Percentiles rank a stretch among this genome's conserved stretches.
phyloP scores from a whole-genome alignment of 2,329 filamentous ascomycete species.

The Arthrobotrys megalospora region DNA sequence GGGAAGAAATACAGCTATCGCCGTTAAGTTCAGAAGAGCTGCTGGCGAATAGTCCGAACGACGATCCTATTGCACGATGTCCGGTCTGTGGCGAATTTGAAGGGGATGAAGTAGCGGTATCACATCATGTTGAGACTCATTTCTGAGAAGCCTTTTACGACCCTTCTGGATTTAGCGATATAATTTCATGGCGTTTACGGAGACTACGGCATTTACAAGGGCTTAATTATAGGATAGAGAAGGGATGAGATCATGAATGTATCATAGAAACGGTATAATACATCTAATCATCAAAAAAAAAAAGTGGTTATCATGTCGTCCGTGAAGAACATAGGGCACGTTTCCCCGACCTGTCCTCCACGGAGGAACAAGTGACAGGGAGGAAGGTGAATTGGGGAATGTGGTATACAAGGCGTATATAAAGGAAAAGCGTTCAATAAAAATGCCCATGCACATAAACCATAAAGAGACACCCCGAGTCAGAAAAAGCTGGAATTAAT shows the following conservation, averaged over 20 bases:
- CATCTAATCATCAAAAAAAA: constrained; percentile 55
- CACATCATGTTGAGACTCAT: constrained; percentile 76
- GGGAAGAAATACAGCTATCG: constrained; percentile 31
- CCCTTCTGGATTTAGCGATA: constrained; percentile 11
- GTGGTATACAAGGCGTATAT: constrained; percentile 56
- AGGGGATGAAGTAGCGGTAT: constrained; percentile 78
- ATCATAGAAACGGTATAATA: constrained; percentile 49
- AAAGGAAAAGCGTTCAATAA: constrained; percentile 38
- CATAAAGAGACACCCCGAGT: constrained; percentile 52
- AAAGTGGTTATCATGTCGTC: constrained; percentile 22
- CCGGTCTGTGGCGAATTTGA: constrained; percentile 78
- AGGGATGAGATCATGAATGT: constrained; percentile 25
- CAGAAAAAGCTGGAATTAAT: constrained; percentile 52
- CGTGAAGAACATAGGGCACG: constrained; percentile 8
- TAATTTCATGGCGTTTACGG: background rate
- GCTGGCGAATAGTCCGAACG: constrained; percentile 49
- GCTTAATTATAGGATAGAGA: background rate
- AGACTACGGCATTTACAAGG: background rate
- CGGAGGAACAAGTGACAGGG: constrained; percentile 14
- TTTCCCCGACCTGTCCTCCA: background rate
- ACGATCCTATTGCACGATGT: constrained; percentile 69
- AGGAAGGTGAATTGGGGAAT: constrained; percentile 12
- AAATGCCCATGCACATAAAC: constrained; percentile 50
- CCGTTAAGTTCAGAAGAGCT: constrained; percentile 48
- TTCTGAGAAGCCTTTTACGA: constrained; percentile 67